Conservation (phyloP, 495 filamentous ascomycete genomes). For the Trichoderma gamsii region DNA sequence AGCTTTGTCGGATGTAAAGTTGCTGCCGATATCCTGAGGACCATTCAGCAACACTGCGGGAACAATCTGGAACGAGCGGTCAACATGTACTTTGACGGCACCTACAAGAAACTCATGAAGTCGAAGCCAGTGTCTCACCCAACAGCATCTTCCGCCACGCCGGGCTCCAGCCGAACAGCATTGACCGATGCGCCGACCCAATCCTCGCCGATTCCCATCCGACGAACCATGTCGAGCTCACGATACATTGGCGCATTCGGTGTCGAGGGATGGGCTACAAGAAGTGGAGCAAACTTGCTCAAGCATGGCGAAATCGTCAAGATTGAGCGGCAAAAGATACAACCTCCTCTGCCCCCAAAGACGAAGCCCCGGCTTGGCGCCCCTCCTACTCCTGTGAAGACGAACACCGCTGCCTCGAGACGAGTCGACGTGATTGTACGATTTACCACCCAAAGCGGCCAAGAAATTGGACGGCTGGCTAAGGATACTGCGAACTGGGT, state of each 20-base stretch:
- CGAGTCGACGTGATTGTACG: slow-evolving; percentile 82
- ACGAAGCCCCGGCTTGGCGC: slow-evolving; percentile 33
- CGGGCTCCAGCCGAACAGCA: background rate
- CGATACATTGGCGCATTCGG: slow-evolving; percentile 92
- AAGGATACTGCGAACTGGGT: slow-evolving; percentile 92
- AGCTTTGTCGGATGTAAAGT: slow-evolving; percentile 64
- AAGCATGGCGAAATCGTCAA: slow-evolving; percentile 71
- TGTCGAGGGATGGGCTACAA: slow-evolving; percentile 86
- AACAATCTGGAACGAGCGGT: slow-evolving; percentile 62
- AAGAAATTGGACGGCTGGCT: slow-evolving; percentile 83
- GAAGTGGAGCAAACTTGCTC: slow-evolving; percentile 66
- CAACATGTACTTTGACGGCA: slow-evolving; percentile 89
- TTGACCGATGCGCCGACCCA: background rate
- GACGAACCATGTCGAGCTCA: slow-evolving; percentile 45
- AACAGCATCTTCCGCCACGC: background rate
- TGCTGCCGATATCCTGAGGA: slow-evolving; percentile 41
- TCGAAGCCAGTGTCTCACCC: slow-evolving; percentile 13
- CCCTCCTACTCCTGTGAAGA: slow-evolving; percentile 26
- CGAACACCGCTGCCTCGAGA: slow-evolving; percentile 45
- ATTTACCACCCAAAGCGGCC: slow-evolving; percentile 73
- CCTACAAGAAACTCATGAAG: slow-evolving; percentile 59
- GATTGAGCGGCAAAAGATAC: slow-evolving; percentile 80
- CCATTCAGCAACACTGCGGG: slow-evolving; percentile 53
- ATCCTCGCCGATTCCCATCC: slow-evolving; percentile 13
- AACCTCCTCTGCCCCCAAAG: slow-evolving; percentile 51